phyloP scores from a whole-genome alignment of 1,284 basidiomycete species.

The Cryptococcus sp. region DNA sequence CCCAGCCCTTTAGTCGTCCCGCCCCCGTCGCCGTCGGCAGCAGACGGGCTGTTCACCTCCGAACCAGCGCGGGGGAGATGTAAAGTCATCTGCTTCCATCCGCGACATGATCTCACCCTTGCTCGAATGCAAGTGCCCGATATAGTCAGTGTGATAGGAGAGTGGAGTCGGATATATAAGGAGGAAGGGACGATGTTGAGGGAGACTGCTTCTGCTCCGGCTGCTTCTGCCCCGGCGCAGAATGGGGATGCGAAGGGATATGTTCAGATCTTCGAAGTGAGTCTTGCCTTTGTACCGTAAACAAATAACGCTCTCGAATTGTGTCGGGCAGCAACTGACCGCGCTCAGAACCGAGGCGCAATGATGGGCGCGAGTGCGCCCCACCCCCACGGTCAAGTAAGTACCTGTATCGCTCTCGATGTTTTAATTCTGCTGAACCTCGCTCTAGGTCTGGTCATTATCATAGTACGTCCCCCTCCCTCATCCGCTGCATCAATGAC shows the following conservation, averaged over 20 bases:
- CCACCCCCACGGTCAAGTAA: slow-evolving; percentile 78
- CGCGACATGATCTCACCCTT: slow-evolving; percentile 86
- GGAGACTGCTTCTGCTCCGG: background rate
- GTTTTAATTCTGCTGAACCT: background rate
- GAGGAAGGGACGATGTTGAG: slow-evolving; percentile 57
- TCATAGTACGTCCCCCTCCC: slow-evolving; percentile 55
- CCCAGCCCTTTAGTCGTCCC: slow-evolving; percentile 45
- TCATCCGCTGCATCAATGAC: background rate
- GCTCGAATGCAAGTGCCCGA: slow-evolving; percentile 68
- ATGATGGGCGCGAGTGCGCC: slow-evolving; percentile 98
- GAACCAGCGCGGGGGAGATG: slow-evolving; percentile 80
- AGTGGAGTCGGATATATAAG: slow-evolving; percentile 74
- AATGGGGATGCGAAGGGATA: slow-evolving; percentile 62
- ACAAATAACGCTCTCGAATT: background rate
- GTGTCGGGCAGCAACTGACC: background rate
- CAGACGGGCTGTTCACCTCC: slow-evolving; percentile 67
- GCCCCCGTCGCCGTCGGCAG: slow-evolving; percentile 55
- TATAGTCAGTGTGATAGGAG: slow-evolving; percentile 69
- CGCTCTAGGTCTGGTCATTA: slow-evolving; percentile 73
- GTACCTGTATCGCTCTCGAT: background rate
- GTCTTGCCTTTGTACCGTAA: slow-evolving; percentile 17
- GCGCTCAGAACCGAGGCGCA: slow-evolving; percentile 78
- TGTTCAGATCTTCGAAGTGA: slow-evolving; percentile 85
- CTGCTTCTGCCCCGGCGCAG: background rate
- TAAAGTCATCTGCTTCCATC: slow-evolving; percentile 89